Evolutionary conservation across 2,329 filamentous ascomycete genomes (phyloP).

Genomic region (Colletotrichum sp.): DNA sequence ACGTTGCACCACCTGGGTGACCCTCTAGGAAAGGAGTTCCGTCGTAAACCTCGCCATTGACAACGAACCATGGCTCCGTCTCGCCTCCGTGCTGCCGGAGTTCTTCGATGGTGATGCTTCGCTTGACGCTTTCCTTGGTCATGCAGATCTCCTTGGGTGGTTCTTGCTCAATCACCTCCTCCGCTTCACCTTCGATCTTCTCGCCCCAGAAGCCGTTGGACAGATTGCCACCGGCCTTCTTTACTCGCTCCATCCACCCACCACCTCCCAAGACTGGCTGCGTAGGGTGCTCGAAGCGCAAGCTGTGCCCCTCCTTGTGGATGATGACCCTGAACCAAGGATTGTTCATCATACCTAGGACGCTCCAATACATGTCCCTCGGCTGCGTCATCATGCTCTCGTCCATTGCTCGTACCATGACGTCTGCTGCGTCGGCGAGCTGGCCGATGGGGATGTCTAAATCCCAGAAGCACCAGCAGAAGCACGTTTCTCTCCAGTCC

Average conservation of each 20-base stretch:
- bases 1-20: constrained; percentile 86
- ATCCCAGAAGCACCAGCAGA: constrained; percentile 95
- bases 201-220: constrained; percentile 88
- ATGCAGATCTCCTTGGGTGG: constrained; percentile 73
- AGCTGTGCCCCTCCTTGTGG: constrained; percentile 61
- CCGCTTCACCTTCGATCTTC: constrained; percentile 58
- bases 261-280: constrained; percentile 78
- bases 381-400: constrained; percentile 87
- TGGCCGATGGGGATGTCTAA: constrained; percentile 69
- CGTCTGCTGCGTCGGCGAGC: constrained; percentile 69
- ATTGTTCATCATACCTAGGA: constrained; percentile 98
- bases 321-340: constrained; percentile 89
- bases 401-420: constrained; percentile 88
- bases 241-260: constrained; percentile 94
- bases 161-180: constrained; percentile 48
- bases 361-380: constrained; percentile 94
- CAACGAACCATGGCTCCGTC: constrained; percentile 81
- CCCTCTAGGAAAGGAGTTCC: constrained; percentile 80
- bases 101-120: constrained; percentile 72
- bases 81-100: constrained; percentile 71
- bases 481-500: constrained; percentile 79
- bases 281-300: constrained; percentile 89
- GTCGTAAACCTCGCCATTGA: constrained; percentile 89
- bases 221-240: constrained; percentile 81
- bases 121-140: constrained; percentile 71